Evolutionary conservation across 192 early-diverging fungal species (phyloP), one percentile per base, ranked within the genome.

Genomic region (Gigaspora rosea): DNA sequence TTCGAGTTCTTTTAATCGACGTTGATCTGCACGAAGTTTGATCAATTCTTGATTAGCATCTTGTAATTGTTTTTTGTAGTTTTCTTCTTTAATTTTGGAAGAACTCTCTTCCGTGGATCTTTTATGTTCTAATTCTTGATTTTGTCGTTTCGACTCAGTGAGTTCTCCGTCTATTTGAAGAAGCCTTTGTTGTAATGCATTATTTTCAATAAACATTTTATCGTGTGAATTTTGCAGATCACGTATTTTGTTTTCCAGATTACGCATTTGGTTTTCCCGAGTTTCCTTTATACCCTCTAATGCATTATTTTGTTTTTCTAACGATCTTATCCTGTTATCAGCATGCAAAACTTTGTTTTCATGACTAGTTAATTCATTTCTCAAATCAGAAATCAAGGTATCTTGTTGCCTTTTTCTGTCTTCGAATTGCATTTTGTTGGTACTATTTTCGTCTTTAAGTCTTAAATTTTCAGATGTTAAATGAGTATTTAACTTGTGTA

Each of bases 1-100:
- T 22, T 58, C 54, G 16, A 73, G 51, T 20, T 27, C 49, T 71
- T 71, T 49, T 48, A 71, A 71, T 10, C 11, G 22, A 64, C 16
- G 62, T 33, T 66, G 4, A 2, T 20, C 7, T 47, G 35, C 15
- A n/a, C 36, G 64, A 16, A 46, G 2, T 18, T 66, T 35, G 8
- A 9, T 20, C 33, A 66, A 11, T 18, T 66, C 12, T 41, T 35
- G 32, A 11, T 51, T 22, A 32, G 22, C 13, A 16, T 52, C 50
- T 70, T 52, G n/a, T 51, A 57, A 41, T 58, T 73, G n/a, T 4
- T 56, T 22, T 12, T 47, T 32, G 48, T 33, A 33, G 12, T 2
- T 56, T 16, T 58, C 54, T 20, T 47, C 71, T 46, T 11, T 46
- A n/a, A 7, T 32, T 10, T 48, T 56, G 18, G 36, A 52, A 7